phyloP scores from a whole-genome alignment of 768 basidiomycete species.

The Plicaturopsis crispa region DNA sequence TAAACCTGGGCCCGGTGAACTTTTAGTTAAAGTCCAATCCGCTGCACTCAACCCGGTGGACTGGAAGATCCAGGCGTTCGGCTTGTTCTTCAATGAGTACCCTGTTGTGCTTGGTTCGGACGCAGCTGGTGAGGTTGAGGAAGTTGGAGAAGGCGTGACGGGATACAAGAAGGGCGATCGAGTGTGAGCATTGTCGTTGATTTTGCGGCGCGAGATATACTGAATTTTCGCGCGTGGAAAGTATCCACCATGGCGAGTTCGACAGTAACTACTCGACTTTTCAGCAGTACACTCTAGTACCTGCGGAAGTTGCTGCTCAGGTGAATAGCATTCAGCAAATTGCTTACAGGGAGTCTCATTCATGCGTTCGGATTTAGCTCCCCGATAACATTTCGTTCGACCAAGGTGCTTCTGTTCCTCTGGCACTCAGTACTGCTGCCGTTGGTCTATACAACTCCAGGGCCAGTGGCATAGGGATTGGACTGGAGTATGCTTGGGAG shows the following conservation, averaged over 20 bases:
- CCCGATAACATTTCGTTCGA: slow-evolving; percentile 40
- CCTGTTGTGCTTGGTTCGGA: slow-evolving; percentile 25
- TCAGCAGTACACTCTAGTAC: slow-evolving; percentile 37
- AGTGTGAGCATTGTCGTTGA: slow-evolving; percentile 22
- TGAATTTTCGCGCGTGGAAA: too few species aligned
- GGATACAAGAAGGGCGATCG: slow-evolving; percentile 31
- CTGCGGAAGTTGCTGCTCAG: slow-evolving; percentile 32
- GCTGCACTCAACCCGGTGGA: slow-evolving; percentile 24
- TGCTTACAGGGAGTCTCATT: slow-evolving; percentile 6
- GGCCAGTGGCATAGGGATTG: slow-evolving; percentile 26
- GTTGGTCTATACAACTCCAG: slow-evolving; percentile 35
- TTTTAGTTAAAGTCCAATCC: slow-evolving; percentile 21
- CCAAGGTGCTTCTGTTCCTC: slow-evolving; percentile 39
- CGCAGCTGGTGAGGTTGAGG: slow-evolving; percentile 26
- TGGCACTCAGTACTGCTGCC: slow-evolving; percentile 40
- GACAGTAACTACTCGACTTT: slow-evolving; percentile 16
- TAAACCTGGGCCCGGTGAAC: slow-evolving; percentile 16
- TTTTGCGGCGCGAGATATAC: too few species aligned
- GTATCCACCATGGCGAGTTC: slow-evolving; percentile 9
- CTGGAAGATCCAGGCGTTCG: slow-evolving; percentile 23
- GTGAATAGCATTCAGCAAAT: slow-evolving; percentile 13
- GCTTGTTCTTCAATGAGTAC: slow-evolving; percentile 19
- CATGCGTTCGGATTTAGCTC: slow-evolving; percentile 22
- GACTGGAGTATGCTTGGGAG: slow-evolving; percentile 31
- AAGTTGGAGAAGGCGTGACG: slow-evolving; percentile 29